A percentile compares a stretch with the other conserved stretches of the same genome.
These are phyloP conservation scores for Coccomyxa sp. DNA, from an alignment of 139 green algal genomes.

Conservation along the genomic window DNA sequence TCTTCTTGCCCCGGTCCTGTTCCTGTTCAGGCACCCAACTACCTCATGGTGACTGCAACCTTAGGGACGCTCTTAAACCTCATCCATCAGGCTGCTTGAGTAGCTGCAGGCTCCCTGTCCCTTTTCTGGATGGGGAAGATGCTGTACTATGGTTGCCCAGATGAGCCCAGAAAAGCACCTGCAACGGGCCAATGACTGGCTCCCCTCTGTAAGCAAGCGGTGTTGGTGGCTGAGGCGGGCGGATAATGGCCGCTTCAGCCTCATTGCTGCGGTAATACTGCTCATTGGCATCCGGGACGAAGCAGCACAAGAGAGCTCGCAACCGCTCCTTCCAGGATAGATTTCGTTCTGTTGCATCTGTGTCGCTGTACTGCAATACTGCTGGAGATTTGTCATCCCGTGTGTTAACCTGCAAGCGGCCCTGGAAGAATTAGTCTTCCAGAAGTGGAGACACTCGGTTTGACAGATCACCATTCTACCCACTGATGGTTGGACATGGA, in stretches of 20 bases:
- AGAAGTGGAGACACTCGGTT: not conserved
- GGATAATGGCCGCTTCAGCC: conserved; percentile 37
- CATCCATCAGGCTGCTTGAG: not conserved
- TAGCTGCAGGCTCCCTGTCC: not conserved
- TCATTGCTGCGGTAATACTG: conserved; percentile 35
- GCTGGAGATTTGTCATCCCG: not conserved
- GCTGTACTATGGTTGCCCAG: not conserved
- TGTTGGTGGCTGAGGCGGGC: conserved; percentile 25
- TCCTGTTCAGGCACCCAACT: conserved; percentile 20
- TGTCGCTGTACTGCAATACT: not conserved
- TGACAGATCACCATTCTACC: not conserved
- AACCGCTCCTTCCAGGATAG: not conserved
- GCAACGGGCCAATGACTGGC: conserved; percentile 12
- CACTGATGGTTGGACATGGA: not conserved
- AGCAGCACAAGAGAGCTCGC: conserved; percentile 37
- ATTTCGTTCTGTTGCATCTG: not conserved
- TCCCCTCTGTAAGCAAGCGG: conserved; percentile 8
- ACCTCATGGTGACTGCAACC: not conserved
- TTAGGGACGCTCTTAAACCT: not conserved
- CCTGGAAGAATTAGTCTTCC: not conserved
- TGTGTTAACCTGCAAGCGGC: not conserved
- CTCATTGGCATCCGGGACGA: conserved; percentile 29
- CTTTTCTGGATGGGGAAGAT: not conserved
- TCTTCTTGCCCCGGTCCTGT: conserved; percentile 69
- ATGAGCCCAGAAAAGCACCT: not conserved